phyloP scores from a whole-genome alignment of 75 land plant species.

The Selaginella moellendorffii region DNA sequence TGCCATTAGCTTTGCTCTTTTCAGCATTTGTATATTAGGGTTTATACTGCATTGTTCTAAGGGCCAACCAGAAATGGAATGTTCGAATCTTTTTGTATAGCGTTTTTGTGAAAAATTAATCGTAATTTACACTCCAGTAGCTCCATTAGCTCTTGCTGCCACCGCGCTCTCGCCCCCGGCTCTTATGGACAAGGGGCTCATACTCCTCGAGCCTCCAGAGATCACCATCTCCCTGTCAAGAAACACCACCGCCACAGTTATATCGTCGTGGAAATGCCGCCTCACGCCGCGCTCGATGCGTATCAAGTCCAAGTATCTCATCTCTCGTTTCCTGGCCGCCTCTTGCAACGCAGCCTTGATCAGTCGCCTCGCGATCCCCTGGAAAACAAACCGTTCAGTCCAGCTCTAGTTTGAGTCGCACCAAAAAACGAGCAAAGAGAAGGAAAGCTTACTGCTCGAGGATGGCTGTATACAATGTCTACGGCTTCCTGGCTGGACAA shows the following conservation, averaged over 20 bases:
- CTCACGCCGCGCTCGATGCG: conserved; percentile 63
- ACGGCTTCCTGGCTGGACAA: conserved; percentile 72
- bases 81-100: too few species aligned
- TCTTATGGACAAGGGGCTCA: background rate
- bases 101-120: too few species aligned
- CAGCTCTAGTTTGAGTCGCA: background rate
- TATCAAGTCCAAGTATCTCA: conserved; percentile 72
- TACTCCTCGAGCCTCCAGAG: background rate
- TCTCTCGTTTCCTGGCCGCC: conserved; percentile 80
- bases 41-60: too few species aligned
- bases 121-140: too few species aligned
- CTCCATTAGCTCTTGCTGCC: too few species aligned
- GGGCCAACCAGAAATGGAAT: too few species aligned
- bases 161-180: background rate
- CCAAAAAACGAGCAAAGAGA: background rate
- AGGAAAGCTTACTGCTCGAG: conserved; percentile 34
- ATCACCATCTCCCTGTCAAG: conserved; percentile 36
- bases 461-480: conserved; percentile 56
- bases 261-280: conserved; percentile 83
- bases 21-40: too few species aligned
- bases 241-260: conserved; percentile 64
- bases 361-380: conserved; percentile 73
- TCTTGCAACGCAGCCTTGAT: conserved; percentile 57
- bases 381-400: conserved; percentile 1
- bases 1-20: too few species aligned